Conservation (phyloP, 1,139 yeast genomes). For the Taphrina pruni region DNA sequence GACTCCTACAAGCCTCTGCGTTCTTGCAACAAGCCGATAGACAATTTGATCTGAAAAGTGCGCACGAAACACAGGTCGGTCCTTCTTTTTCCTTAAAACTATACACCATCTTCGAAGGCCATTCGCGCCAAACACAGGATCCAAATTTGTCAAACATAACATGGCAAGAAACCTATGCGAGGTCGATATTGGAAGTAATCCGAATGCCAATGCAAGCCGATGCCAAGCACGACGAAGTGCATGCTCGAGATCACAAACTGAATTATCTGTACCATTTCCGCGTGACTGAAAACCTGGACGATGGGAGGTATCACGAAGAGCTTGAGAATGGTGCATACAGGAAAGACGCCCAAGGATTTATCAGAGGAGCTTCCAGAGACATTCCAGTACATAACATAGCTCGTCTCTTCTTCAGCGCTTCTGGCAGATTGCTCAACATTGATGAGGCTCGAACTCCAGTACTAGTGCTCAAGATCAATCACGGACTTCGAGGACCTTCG, state of each 20-base stretch:
- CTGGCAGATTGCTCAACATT: constrained; percentile 69
- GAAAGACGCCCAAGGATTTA: constrained; percentile 44
- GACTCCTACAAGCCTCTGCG: constrained; percentile 68
- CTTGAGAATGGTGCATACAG: constrained; percentile 53
- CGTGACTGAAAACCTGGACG: constrained; percentile 68
- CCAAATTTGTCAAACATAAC: constrained; percentile 57
- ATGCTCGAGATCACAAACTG: constrained; percentile 35
- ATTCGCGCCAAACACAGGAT: constrained; percentile 47
- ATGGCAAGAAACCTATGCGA: constrained; percentile 69
- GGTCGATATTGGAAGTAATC: constrained; percentile 58
- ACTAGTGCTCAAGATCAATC: constrained; percentile 62
- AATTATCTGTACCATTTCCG: constrained; percentile 57
- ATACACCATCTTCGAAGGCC: constrained; percentile 71
- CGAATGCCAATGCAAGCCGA: constrained; percentile 48
- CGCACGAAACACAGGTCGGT: constrained; percentile 58
- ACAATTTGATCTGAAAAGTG: constrained; percentile 46
- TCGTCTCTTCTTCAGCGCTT: constrained; percentile 71
- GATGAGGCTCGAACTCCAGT: constrained; percentile 74
- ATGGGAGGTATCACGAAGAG: constrained; percentile 74
- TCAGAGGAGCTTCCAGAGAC: constrained; percentile 51
- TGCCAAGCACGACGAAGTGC: constrained; percentile 16
- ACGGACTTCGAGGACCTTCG: constrained; percentile 48
- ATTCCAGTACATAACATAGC: constrained; percentile 53
- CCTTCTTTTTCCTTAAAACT: constrained; percentile 66
- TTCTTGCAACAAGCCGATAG: constrained; percentile 57